These are phyloP conservation scores for Pestalotiopsis sp. DNA, from an alignment of 2,329 filamentous ascomycete species.

Conservation along the genomic window DNA sequence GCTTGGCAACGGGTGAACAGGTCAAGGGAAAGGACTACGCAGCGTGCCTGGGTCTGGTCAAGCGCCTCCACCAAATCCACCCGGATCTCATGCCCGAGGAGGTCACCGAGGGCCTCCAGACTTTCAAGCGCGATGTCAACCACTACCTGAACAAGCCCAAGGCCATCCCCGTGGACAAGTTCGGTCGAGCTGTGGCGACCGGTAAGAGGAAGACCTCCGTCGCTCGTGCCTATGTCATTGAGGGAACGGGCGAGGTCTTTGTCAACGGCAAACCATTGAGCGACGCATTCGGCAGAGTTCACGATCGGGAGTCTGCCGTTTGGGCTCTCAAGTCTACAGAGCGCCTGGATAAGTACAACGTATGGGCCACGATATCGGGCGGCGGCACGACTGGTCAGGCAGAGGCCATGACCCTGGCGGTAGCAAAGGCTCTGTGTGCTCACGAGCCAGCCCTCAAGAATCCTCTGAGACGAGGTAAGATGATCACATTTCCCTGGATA, in stretches of 20 bases:
- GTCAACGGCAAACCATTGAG: slow-evolving; percentile 88
- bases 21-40: slow-evolving; percentile 80
- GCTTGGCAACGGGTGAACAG: slow-evolving; percentile 69
- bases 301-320: slow-evolving; percentile 91
- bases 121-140: slow-evolving; percentile 77
- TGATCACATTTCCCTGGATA: neutral
- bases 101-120: slow-evolving; percentile 64
- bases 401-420: slow-evolving; percentile 87
- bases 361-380: slow-evolving; percentile 83
- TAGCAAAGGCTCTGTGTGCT: slow-evolving; percentile 83
- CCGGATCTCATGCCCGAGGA: slow-evolving; percentile 73
- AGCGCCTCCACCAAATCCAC: slow-evolving; percentile 83
- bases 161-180: slow-evolving; percentile 70
- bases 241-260: slow-evolving; percentile 87
- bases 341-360: slow-evolving; percentile 93
- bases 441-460: slow-evolving; percentile 94
- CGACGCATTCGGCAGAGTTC: slow-evolving; percentile 81
- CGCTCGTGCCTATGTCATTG: slow-evolving; percentile 85
- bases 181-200: slow-evolving; percentile 77
- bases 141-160: slow-evolving; percentile 66
- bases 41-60: slow-evolving; percentile 74
- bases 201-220: slow-evolving; percentile 87
- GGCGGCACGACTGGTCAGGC: slow-evolving; percentile 95
- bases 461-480: slow-evolving; percentile 80
- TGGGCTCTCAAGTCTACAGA: slow-evolving; percentile 87